Percentiles rank a stretch among this genome's conserved stretches.
Conservation (phyloP, 345 rosid species). For the Ailanthus altissimus region DNA sequence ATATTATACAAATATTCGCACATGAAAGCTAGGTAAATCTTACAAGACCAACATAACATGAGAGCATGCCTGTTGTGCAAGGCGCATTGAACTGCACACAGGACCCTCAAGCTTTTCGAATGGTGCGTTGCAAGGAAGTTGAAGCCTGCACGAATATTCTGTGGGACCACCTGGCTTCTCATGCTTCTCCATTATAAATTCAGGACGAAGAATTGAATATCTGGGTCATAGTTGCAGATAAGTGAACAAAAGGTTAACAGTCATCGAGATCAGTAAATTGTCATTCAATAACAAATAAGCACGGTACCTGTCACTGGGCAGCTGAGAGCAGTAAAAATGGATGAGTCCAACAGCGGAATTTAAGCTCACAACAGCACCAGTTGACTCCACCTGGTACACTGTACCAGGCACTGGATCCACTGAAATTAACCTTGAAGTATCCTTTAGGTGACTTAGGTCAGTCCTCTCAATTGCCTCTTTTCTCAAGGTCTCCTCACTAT, state of each 20-base stretch:
- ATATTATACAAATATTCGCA: constrained; percentile 21
- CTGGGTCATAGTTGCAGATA: constrained; percentile 38
- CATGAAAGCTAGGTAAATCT: constrained; percentile 12
- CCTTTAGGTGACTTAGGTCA: constrained; percentile 92
- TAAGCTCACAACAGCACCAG: constrained; percentile 97
- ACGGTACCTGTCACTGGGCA: constrained; percentile 90
- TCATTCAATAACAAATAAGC: constrained; percentile 2
- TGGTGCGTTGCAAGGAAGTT: constrained; percentile 97
- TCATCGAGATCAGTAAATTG: constrained; percentile 15
- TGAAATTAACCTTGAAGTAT: constrained; percentile 79
- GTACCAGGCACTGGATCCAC: constrained; percentile 77
- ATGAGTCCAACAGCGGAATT: constrained; percentile 96
- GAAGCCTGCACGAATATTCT: constrained; percentile 96
- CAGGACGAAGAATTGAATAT: constrained; percentile 96
- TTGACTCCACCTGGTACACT: constrained; percentile 87
- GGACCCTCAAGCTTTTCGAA: constrained; percentile 98
- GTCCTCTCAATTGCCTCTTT: constrained; percentile 98
- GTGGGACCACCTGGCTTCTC: constrained; percentile 89
- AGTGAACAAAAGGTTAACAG: constrained; percentile 9
- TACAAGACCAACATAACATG: constrained; percentile 11
- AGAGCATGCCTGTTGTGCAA: constrained; percentile 84
- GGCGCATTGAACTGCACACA: constrained; percentile 83
- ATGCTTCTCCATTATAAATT: constrained; percentile 84
- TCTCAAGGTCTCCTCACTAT: constrained; percentile 94
- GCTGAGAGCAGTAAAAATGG: constrained; percentile 96